Percentiles rank a stretch among this genome's conserved stretches.
Conservation (phyloP, 257 asterid species). For the Solanum tarapatanum region DNA sequence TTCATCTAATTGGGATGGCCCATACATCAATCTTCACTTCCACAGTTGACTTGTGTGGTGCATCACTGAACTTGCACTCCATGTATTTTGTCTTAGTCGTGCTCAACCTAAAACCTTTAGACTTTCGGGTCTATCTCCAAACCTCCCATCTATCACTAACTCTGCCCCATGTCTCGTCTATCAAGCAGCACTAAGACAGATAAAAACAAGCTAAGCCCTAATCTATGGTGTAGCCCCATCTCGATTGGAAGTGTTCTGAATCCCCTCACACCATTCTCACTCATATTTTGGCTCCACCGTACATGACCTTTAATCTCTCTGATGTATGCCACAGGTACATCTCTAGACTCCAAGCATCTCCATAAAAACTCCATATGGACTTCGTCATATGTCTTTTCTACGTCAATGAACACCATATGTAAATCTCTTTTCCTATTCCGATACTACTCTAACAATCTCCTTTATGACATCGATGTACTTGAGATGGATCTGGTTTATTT, state of each 20-base stretch:
- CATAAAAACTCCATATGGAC: background rate
- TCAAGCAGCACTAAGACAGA: background rate
- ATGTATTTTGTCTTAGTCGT: background rate
- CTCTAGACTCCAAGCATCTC: background rate
- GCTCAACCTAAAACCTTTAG: background rate
- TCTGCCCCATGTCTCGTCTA: background rate
- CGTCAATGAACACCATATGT: background rate
- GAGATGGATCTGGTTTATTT: background rate
- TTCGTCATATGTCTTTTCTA: background rate
- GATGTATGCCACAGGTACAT: background rate
- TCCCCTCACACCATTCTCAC: background rate
- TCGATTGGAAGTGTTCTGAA: background rate
- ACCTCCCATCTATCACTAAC: background rate
- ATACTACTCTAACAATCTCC: background rate
- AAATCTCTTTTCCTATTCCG: background rate
- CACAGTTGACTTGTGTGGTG: background rate
- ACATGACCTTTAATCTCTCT: background rate
- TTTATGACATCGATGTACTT: background rate
- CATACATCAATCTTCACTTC: background rate
- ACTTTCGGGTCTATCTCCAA: background rate
- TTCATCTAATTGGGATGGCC: background rate
- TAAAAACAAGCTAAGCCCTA: background rate
- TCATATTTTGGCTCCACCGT: background rate
- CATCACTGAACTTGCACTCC: background rate
- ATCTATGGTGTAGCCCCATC: background rate